Base-by-base conservation (phyloP, 2,329 filamentous ascomycete genomes). In the Ophiostoma ulmi region DNA sequence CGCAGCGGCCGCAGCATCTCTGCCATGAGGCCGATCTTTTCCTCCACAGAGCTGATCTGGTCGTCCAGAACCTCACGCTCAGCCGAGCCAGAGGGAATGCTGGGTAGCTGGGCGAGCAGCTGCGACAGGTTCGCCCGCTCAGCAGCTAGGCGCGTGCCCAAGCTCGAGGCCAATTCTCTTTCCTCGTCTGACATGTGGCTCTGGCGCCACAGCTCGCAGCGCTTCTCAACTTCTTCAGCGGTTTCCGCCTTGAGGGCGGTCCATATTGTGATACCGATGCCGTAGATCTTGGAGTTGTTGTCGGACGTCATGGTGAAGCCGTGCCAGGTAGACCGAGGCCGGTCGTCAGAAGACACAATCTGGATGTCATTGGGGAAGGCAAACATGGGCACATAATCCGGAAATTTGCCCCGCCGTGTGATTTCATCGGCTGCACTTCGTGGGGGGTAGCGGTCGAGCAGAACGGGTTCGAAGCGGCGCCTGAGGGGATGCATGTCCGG, bases 381-480 rank as follows among this genome's bases (percentile, higher is more conserved):
- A 80, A 99, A 99, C 95, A 99, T 98, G 71, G 95, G 95, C 22
- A 99, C 93, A 77, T 97, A 99, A 78, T 99, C 95, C 0, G 95
- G 95, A 77, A 99, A 98, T 71, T 87, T 90, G 70, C 93, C 93
- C 77, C 95, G 87, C 76, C 91, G 86, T 75, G 91, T 88, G 69
- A 91, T 80, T 75, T 97, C 94, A 72, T 97, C 93, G 31, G 88
- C 84, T 77, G 93, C 91, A 74, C 88, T 87, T 78, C 93, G 92
- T 20, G 93, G 90, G 8, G 95, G 95, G 76, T 98, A 98, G 79
- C 94, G 88, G 79, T 99, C 95, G 39, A 99, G 87, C 31, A 99
- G 83, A n/a, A 97, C 94, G 8, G 95, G 95, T 79, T 99, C 95
- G 78, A 98, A 98, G 72, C 92, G 90, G 73, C 94, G 88, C 81